Conservation (phyloP, 2,329 filamentous ascomycete genomes). For the Seiridium unicorne region DNA sequence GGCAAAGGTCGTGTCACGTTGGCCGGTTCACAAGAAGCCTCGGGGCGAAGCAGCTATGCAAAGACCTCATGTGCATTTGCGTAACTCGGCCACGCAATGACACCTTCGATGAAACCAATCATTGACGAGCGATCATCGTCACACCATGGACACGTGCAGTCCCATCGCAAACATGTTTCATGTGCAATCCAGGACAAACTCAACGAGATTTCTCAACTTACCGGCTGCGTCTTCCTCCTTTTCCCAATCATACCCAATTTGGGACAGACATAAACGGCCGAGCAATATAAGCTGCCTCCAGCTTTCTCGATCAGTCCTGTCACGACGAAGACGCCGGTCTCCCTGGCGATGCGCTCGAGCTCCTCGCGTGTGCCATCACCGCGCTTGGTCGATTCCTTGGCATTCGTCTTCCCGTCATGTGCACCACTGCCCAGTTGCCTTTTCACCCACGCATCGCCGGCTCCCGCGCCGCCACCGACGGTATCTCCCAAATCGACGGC, state of each 20-base stretch:
- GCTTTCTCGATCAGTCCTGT: constrained; percentile 77
- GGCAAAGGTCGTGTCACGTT: too few species aligned
- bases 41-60: too few species aligned
- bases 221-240: constrained; percentile 88
- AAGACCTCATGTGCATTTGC: background rate
- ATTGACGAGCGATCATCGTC: background rate
- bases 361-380: constrained; percentile 79
- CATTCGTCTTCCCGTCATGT: constrained; percentile 36
- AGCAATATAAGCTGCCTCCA: constrained; percentile 77
- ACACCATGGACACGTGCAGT: background rate
- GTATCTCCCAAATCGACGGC: constrained; percentile 86
- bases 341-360: constrained; percentile 71
- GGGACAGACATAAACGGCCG: constrained; percentile 80
- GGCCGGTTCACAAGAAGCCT: too few species aligned
- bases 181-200: too few species aligned
- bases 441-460: constrained; percentile 70
- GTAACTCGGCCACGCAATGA: background rate
- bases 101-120: background rate
- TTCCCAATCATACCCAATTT: constrained; percentile 73
- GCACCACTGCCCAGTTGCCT: constrained; percentile 47
- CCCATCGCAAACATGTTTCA: too few species aligned
- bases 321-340: constrained; percentile 80
- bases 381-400: constrained; percentile 36
- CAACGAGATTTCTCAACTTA: constrained; percentile 32
- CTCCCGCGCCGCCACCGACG: constrained; percentile 59